A percentile compares a stretch with the other conserved stretches of the same genome.
Conservation (phyloP, 495 filamentous ascomycete species). For the Penicillium riverlandense region DNA sequence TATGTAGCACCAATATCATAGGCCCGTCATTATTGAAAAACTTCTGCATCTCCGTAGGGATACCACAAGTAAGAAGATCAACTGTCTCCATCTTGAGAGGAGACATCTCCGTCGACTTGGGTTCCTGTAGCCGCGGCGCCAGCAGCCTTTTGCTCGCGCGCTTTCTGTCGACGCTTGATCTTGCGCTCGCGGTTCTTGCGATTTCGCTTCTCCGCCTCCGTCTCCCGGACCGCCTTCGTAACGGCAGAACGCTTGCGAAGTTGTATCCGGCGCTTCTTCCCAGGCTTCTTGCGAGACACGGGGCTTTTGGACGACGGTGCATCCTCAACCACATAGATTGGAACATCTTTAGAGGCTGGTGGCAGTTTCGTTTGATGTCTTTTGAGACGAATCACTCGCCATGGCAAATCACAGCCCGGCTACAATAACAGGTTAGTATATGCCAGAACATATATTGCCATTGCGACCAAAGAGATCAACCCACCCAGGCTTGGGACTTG, state of each 20-base stretch:
- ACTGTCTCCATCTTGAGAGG: conserved; percentile 16
- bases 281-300: conserved; percentile 36
- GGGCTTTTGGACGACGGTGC: conserved; percentile 19
- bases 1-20: not conserved
- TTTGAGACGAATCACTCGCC: conserved; percentile 36
- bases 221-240: conserved; percentile 24
- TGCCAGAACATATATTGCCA: no score
- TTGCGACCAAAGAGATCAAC: conserved; percentile 2
- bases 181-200: conserved; percentile 41
- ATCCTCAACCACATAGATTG: conserved; percentile 20
- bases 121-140: conserved; percentile 13
- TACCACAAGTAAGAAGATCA: conserved; percentile 4
- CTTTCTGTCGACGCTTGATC: conserved; percentile 39
- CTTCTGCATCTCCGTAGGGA: conserved; percentile 4
- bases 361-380: conserved; percentile 32
- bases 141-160: conserved; percentile 34
- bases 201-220: conserved; percentile 39
- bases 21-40: conserved; percentile 18
- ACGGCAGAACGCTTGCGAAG: conserved; percentile 28
- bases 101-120: conserved; percentile 10
- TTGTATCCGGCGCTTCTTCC: conserved; percentile 40
- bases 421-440: conserved; percentile 4
- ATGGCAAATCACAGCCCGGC: conserved; percentile 38
- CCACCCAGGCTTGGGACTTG: conserved; percentile 30
- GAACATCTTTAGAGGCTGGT: conserved; percentile 12